Conservation (phyloP, 2,329 filamentous ascomycete genomes). For the Ceratocystis ficicola region DNA sequence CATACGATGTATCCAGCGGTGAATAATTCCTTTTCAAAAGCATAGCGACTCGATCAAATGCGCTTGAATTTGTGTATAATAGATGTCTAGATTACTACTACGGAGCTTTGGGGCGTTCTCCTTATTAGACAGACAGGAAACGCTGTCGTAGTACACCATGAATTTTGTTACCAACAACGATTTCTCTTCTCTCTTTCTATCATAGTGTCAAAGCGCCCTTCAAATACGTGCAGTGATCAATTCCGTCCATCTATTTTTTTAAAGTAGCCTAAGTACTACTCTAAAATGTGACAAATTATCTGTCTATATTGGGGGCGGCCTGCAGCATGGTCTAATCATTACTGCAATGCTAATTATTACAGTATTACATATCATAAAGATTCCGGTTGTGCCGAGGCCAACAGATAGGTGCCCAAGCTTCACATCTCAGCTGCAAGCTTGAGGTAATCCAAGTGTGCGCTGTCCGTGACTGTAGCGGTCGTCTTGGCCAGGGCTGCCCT, state of each 20-base stretch:
- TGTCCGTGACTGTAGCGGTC: conserved; percentile 39
- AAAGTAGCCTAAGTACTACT: too few species aligned
- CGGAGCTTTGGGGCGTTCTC: conserved; percentile 4
- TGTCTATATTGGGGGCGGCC: not conserved
- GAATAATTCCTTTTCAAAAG: conserved; percentile 12
- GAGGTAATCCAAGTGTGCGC: conserved; percentile 26
- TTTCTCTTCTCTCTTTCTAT: not conserved
- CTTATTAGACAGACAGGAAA: conserved; percentile 2
- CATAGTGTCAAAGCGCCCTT: too few species aligned
- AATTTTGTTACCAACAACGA: conserved; percentile 12
- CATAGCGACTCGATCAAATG: conserved; percentile 4
- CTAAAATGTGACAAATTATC: not conserved
- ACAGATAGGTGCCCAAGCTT: not conserved
- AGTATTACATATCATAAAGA: not conserved
- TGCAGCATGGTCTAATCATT: not conserved
- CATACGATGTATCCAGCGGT: conserved; percentile 6
- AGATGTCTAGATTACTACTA: conserved; percentile 23
- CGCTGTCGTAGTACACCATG: conserved; percentile 13
- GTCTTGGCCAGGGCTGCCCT: conserved; percentile 39
- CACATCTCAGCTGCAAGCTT: conserved; percentile 19
- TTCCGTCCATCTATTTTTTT: too few species aligned
- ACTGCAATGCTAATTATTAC: not conserved
- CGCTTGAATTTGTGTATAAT: conserved; percentile 22
- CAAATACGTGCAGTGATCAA: too few species aligned
- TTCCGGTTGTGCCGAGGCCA: conserved; percentile 25